Base-by-base conservation (phyloP, 2,329 filamentous ascomycete species). In the Biscogniauxia marginata region DNA sequence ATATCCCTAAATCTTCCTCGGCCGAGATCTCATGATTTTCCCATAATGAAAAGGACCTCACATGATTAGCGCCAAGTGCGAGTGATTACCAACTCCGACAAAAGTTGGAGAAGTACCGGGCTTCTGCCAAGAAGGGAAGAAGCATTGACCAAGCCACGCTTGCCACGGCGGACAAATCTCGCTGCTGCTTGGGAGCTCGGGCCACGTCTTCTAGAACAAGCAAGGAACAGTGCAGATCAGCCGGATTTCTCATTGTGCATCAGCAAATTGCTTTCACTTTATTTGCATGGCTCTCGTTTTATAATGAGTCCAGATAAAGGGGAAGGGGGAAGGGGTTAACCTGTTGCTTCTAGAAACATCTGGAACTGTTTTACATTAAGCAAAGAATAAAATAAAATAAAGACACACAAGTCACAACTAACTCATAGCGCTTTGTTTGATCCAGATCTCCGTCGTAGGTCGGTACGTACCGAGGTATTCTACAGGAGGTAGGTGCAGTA, bases 121-220 rank as follows among this genome's bases (percentile, higher is more conserved):
- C 30, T 2, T 39, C 30, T 39, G 30, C 30, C 30, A 39, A 39
- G 30, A 39, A 39, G 30, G 30, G 9, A 39, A 39, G 2, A 39
- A 39, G 30, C 30, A 39, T 9, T 34, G 30, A 39, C 6, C 30
- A 39, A n/a, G n/a, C 30, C 11, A 39, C 30, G 13, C 13, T 9
- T 39, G 13, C 30, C 30, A 16, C 13, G 30, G 30, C 30, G 30
- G 30, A 39, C 30, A 39, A 39, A 39, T 39, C n/a, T 39, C 30
- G 30, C 30, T 16, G 30, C 13, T n/a, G n/a, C 30, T 39, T 4
- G 20, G 54, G 52, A 59, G 63, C 63, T 64, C 47, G 60, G 63
- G 53, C 57, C 56, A 67, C 25, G 46, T 50, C 34, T 66, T 68
- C 66, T 61, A 59, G 66, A 67, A 68, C 46, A 34, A 57, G 61